Conservation (phyloP, 495 filamentous ascomycete genomes). For the Usnea hakonensis region DNA sequence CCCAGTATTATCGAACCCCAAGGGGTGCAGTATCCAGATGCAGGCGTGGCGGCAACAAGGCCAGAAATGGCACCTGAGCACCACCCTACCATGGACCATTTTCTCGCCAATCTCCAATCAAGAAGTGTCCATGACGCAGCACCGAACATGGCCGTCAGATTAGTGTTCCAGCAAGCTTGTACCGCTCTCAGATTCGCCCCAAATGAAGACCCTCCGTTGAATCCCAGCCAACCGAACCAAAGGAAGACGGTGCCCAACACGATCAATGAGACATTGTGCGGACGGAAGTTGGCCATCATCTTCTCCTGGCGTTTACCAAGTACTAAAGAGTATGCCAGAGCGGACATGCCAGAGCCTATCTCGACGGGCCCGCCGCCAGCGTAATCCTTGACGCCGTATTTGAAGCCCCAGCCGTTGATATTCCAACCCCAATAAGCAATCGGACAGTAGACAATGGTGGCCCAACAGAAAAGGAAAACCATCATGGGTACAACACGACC, state of each 20-base stretch:
- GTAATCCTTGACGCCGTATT: slow-evolving; percentile 92
- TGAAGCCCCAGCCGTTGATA: slow-evolving; percentile 83
- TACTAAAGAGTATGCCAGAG: slow-evolving; percentile 90
- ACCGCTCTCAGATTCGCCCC: slow-evolving; percentile 90
- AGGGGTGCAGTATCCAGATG: slow-evolving; percentile 78
- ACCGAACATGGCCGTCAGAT: slow-evolving; percentile 81
- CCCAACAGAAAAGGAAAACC: slow-evolving; percentile 95
- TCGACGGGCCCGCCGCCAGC: slow-evolving; percentile 97
- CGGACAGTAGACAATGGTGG: slow-evolving; percentile 94
- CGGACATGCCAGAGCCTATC: slow-evolving; percentile 87
- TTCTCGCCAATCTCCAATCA: slow-evolving; percentile 88
- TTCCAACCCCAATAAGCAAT: slow-evolving; percentile 96
- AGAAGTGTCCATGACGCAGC: slow-evolving; percentile 86
- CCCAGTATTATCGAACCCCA: slow-evolving; percentile 86
- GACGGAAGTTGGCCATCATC: slow-evolving; percentile 95
- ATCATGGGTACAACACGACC: slow-evolving; percentile 90
- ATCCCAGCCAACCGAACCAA: slow-evolving; percentile 98
- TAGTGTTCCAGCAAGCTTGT: slow-evolving; percentile 97
- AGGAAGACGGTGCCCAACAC: slow-evolving; percentile 90
- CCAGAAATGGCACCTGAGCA: slow-evolving; percentile 91
- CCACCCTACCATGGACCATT: slow-evolving; percentile 99
- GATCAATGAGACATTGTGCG: slow-evolving; percentile 97
- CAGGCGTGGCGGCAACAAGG: slow-evolving; percentile 85
- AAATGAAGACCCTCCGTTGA: slow-evolving; percentile 97
- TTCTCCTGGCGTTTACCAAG: slow-evolving; percentile 95